Evolutionary conservation across 352 stramenopile genomes (phyloP).

Genomic region (Pythium periplocum): DNA sequence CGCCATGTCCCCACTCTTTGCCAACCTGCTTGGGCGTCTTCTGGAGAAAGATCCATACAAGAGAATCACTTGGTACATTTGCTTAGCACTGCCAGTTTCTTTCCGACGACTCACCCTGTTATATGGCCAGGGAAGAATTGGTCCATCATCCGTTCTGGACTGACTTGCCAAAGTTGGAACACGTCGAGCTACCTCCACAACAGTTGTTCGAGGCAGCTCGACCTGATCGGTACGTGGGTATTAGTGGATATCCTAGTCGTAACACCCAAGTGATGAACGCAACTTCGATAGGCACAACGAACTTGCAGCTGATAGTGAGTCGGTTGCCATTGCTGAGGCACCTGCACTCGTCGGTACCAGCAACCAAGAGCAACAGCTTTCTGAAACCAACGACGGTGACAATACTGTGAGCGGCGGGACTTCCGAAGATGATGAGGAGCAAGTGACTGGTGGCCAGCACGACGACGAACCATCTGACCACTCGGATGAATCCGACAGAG

Average conservation of each 20-base stretch:
- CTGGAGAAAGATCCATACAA: slow-evolving; percentile 68
- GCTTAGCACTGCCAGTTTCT: too few species aligned
- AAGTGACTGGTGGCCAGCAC: too few species aligned
- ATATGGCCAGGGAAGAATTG: slow-evolving; percentile 44
- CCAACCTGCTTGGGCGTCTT: slow-evolving; percentile 44
- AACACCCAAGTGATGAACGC: too few species aligned
- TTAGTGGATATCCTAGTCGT: too few species aligned
- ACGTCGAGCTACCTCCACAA: slow-evolving; percentile 48
- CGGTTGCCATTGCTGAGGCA: slow-evolving; percentile 3
- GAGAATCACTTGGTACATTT: slow-evolving; percentile 63
- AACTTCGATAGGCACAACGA: neutral
- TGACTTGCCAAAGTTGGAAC: slow-evolving; percentile 19
- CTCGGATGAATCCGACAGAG: slow-evolving; percentile 3
- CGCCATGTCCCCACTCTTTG: slow-evolving; percentile 52
- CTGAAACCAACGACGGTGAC: slow-evolving; percentile 3
- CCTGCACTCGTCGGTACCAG: too few species aligned
- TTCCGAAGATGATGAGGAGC: slow-evolving; percentile 4
- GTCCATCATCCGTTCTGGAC: slow-evolving; percentile 70
- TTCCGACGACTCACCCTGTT: neutral
- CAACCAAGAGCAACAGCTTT: neutral
- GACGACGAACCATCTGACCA: slow-evolving; percentile 2
- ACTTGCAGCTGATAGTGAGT: slow-evolving; percentile 9
- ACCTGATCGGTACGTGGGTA: slow-evolving; percentile 3
- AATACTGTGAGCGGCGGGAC: slow-evolving; percentile 11
- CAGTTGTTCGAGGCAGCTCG: slow-evolving; percentile 40